Percentiles rank a stretch among this genome's conserved stretches.
Evolutionary conservation across 164 flowering plant species (phyloP).

Genomic region (Liquidambar formosana): DNA sequence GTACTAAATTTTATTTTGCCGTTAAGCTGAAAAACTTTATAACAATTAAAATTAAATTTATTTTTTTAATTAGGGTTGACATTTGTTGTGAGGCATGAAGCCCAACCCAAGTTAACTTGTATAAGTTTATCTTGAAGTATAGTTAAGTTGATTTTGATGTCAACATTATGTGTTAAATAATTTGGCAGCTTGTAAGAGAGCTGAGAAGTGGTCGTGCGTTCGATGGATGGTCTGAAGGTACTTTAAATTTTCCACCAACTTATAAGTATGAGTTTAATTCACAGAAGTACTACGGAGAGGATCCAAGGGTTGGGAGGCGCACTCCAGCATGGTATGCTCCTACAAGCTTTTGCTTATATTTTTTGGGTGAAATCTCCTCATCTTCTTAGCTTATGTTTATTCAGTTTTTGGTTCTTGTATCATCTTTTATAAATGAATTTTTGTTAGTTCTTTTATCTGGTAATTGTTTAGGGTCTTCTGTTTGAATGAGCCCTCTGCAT

Average conservation of each 20-base stretch:
- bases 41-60: not conserved
- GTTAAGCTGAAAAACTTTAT: too few species aligned
- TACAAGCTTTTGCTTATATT: not conserved
- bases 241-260: slow-evolving; percentile 80
- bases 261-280: slow-evolving; percentile 86
- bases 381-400: too few species aligned
- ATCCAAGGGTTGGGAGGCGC: slow-evolving; percentile 81
- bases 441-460: not conserved
- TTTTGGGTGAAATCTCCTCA: too few species aligned
- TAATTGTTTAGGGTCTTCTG: not conserved
- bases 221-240: slow-evolving; percentile 96
- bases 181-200: slow-evolving; percentile 68
- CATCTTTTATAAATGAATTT: not conserved
- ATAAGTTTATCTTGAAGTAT: not conserved
- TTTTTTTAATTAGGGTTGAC: not conserved
- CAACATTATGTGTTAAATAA: slow-evolving; percentile 4
- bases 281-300: slow-evolving; percentile 66
- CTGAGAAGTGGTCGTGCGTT: slow-evolving; percentile 78
- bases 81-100: not conserved
- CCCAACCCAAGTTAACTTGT: not conserved
- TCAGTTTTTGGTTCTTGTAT: not conserved
- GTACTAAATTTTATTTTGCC: too few species aligned
- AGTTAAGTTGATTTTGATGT: slow-evolving; percentile 4
- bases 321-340: slow-evolving; percentile 87
- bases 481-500: not conserved